Percentiles rank a stretch among this genome's conserved stretches.
phyloP scores from a whole-genome alignment of 345 rosid genomes.

The Isatis tinctoria region DNA sequence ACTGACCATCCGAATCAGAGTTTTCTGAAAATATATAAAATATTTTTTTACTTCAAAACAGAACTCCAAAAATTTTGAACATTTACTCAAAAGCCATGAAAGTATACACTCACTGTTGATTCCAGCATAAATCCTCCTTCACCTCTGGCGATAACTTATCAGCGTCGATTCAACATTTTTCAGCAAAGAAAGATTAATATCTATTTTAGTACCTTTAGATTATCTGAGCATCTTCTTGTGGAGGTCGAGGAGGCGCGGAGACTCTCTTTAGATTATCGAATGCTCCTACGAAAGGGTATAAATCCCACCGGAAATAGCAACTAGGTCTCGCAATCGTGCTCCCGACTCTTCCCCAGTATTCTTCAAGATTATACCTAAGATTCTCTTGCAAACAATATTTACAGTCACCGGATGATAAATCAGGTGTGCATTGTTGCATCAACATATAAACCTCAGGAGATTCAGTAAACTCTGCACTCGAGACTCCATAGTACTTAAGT shows the following conservation, averaged over 20 bases:
- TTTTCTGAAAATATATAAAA: too few species aligned
- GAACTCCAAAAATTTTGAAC: too few species aligned
- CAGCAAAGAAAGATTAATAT: not conserved
- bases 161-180: not conserved
- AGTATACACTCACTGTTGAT: too few species aligned
- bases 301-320: conserved; percentile 39
- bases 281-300: not conserved
- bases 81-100: too few species aligned
- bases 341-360: conserved; percentile 33
- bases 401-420: conserved; percentile 40
- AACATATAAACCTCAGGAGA: conserved; percentile 29
- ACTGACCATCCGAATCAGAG: too few species aligned
- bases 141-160: too few species aligned
- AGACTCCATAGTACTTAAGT: conserved; percentile 38
- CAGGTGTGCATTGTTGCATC: conserved; percentile 63
- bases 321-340: conserved; percentile 38
- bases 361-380: not conserved
- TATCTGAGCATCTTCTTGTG: not conserved
- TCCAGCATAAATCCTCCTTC: too few species aligned
- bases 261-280: not conserved
- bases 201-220: conserved; percentile 23
- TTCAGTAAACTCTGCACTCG: conserved; percentile 20
- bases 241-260: conserved; percentile 27
- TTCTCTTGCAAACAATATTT: conserved; percentile 24
- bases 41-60: too few species aligned